Evolutionary conservation across 1,284 basidiomycete genomes (phyloP).

Genomic region (Irpex sp.): DNA sequence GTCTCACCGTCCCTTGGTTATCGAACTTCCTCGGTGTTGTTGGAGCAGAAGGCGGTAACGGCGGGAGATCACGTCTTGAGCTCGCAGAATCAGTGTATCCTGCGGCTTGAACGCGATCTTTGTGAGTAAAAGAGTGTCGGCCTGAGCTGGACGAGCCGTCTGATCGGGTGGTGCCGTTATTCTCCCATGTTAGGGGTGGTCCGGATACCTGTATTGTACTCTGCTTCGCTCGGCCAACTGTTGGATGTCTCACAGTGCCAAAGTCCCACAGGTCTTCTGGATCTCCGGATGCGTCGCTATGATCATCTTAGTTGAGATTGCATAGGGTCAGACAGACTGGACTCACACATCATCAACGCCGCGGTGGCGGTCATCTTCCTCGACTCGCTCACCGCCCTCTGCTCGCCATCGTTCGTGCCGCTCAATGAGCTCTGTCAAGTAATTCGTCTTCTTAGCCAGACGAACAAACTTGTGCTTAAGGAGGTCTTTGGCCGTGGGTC

Average conservation of each 20-base stretch:
- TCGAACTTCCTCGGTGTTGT: slow-evolving; percentile 45
- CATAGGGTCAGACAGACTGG: background rate
- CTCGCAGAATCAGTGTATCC: slow-evolving; percentile 38
- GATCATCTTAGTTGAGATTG: slow-evolving; percentile 7
- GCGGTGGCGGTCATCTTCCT: slow-evolving; percentile 65
- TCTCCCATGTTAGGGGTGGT: slow-evolving; percentile 73
- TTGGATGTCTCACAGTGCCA: slow-evolving; percentile 80
- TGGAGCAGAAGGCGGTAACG: slow-evolving; percentile 43
- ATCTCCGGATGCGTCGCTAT: slow-evolving; percentile 50
- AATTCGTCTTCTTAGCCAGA: slow-evolving; percentile 91
- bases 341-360: slow-evolving; percentile 56
- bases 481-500: slow-evolving; percentile 91
- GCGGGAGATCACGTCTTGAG: slow-evolving; percentile 57
- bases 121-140: slow-evolving; percentile 28
- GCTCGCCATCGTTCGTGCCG: slow-evolving; percentile 90
- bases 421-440: slow-evolving; percentile 94
- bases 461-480: slow-evolving; percentile 96
- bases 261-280: slow-evolving; percentile 94
- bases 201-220: slow-evolving; percentile 58
- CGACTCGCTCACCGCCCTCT: slow-evolving; percentile 79
- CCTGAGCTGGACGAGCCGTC: slow-evolving; percentile 30
- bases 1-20: slow-evolving; percentile 63
- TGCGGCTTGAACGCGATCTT: slow-evolving; percentile 22
- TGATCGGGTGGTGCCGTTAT: slow-evolving; percentile 51
- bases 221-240: slow-evolving; percentile 55